These are phyloP conservation scores for Pleurozium schreberi DNA, from an alignment of 225 moss, liverwort and hornwort species.

Conservation along the genomic window DNA sequence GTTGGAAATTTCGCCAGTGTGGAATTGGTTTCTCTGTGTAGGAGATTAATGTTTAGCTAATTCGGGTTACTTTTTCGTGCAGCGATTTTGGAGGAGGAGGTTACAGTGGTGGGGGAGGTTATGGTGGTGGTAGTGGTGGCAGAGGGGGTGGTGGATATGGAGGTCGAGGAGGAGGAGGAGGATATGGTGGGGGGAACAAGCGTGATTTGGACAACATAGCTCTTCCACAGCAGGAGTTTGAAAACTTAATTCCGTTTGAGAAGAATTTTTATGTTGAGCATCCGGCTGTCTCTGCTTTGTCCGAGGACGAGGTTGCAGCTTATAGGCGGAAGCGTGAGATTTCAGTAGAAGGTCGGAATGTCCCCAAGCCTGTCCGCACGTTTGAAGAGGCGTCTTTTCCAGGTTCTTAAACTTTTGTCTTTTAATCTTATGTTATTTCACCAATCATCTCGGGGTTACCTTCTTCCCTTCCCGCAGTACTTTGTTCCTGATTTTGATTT, in stretches of 20 bases:
- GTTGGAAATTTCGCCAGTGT: not conserved
- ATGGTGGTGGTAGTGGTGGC: constrained; percentile 34
- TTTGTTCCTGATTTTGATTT: not conserved
- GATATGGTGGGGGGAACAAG: constrained; percentile 35
- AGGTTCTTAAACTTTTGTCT: constrained; percentile 13
- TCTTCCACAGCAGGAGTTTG: constrained; percentile 71
- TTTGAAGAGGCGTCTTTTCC: constrained; percentile 94
- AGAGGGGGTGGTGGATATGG: constrained; percentile 34
- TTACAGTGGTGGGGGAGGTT: constrained; percentile 39
- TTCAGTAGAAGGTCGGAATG: constrained; percentile 62
- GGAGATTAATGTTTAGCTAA: not conserved
- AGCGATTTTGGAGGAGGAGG: constrained; percentile 67
- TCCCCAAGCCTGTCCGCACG: constrained; percentile 84
- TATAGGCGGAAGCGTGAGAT: constrained; percentile 78
- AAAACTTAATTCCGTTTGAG: constrained; percentile 80
- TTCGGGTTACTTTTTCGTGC: not conserved
- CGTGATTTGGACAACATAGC: constrained; percentile 67
- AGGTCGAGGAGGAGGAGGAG: constrained; percentile 25
- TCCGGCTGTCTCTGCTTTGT: constrained; percentile 69
- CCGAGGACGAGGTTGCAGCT: constrained; percentile 50
- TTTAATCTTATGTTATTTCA: not conserved
- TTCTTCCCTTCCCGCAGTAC: not conserved
- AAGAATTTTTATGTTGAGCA: constrained; percentile 94
- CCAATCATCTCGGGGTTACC: not conserved
- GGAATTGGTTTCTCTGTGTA: not conserved